A percentile compares a stretch with the other conserved stretches of the same genome.
Evolutionary conservation across 2,329 filamentous ascomycete genomes (phyloP).

Genomic region (Alternaria sp.): DNA sequence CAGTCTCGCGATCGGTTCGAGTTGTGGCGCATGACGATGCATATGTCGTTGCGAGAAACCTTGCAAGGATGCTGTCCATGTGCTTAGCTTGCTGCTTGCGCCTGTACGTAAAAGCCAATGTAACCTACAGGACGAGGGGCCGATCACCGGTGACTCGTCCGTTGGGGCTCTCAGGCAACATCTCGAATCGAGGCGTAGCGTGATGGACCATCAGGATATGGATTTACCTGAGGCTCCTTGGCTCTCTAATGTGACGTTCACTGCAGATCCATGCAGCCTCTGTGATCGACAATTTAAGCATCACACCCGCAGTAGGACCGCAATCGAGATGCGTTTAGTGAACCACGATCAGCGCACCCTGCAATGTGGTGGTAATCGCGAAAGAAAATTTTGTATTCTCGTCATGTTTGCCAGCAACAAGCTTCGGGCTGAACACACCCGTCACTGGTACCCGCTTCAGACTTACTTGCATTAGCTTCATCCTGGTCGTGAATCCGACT

Average conservation of each 20-base stretch:
- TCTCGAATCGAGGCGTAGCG: not conserved
- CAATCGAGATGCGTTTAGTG: not conserved
- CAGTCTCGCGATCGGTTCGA: not conserved
- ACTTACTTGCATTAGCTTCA: not conserved
- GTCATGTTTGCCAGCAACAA: not conserved
- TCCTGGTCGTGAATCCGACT: not conserved
- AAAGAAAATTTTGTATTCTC: not conserved
- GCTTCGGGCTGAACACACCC: not conserved
- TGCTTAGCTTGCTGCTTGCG: not conserved
- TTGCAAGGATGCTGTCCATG: not conserved
- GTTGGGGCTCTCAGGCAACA: not conserved
- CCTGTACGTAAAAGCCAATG: not conserved
- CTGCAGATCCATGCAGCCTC: not conserved
- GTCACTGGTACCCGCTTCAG: not conserved
- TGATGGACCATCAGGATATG: not conserved
- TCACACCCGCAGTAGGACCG: not conserved
- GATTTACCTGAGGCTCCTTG: not conserved
- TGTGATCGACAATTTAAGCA: conserved; percentile 1
- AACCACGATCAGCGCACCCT: not conserved
- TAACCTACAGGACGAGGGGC: not conserved
- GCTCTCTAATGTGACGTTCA: conserved; percentile 1
- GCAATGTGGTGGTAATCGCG: not conserved
- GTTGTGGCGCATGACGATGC: conserved; percentile 18
- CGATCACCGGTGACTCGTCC: not conserved
- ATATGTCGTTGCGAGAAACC: not conserved